Conservation (phyloP, 2,329 filamentous ascomycete species). For the Fusarium sp. region DNA sequence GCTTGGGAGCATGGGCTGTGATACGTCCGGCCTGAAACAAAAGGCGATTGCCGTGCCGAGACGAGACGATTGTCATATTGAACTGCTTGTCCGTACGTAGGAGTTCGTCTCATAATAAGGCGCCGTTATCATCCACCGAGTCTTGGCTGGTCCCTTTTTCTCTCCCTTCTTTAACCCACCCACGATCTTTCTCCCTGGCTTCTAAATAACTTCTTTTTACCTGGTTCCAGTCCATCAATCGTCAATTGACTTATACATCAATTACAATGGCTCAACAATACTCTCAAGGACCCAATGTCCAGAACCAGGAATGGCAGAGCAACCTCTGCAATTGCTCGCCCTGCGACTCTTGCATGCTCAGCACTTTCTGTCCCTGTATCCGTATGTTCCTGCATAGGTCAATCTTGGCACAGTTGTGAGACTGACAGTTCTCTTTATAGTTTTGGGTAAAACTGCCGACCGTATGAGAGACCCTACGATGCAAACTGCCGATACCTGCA, state of each 20-base stretch:
- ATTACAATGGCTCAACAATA: conserved; percentile 44
- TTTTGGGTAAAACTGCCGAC: conserved; percentile 57
- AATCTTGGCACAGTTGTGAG: not conserved
- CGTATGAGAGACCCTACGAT: conserved; percentile 58
- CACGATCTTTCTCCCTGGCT: not conserved
- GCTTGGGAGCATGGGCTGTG: conserved; percentile 6
- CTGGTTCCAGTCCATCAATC: not conserved
- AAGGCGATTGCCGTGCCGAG: conserved; percentile 19
- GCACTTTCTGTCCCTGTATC: conserved; percentile 56
- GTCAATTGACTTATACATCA: not conserved
- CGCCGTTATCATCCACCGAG: conserved; percentile 4
- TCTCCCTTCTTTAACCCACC: not conserved
- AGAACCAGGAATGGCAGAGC: conserved; percentile 52
- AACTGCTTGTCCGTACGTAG: conserved; percentile 14
- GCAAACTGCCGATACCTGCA: conserved; percentile 52
- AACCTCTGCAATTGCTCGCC: conserved; percentile 56
- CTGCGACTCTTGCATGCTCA: conserved; percentile 53
- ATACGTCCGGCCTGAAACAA: conserved; percentile 19
- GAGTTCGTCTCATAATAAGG: conserved; percentile 24
- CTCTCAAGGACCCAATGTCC: conserved; percentile 43
- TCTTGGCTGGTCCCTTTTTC: not conserved
- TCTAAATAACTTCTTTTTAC: not conserved
- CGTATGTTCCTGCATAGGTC: conserved; percentile 48
- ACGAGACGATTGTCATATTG: conserved; percentile 2
- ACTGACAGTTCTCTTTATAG: conserved; percentile 45